A percentile compares a stretch with the other conserved stretches of the same genome.
Conservation (phyloP, 139 green algal genomes). For the Coccomyxa sp. region DNA sequence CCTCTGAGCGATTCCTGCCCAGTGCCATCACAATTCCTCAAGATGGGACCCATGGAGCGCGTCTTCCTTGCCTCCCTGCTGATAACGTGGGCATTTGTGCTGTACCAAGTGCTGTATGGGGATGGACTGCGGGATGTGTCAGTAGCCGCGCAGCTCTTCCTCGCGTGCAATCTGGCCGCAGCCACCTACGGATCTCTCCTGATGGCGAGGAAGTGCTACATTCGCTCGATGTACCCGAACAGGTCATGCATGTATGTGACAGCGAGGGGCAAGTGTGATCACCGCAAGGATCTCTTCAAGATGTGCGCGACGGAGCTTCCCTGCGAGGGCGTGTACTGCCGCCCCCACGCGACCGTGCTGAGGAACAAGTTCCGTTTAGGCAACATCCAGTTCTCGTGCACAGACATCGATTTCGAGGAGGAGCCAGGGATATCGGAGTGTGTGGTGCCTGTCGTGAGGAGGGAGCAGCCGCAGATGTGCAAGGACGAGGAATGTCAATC, state of each 20-base stretch:
- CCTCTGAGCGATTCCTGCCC: neutral
- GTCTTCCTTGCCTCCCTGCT: neutral
- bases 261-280: neutral
- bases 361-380: neutral
- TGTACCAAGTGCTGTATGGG: neutral
- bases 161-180: neutral
- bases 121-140: neutral
- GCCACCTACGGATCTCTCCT: neutral
- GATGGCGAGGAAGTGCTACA: neutral
- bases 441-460: neutral
- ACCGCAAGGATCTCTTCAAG: constrained; percentile 1
- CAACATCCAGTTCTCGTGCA: neutral
- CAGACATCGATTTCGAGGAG: neutral
- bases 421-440: neutral
- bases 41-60: neutral
- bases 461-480: neutral
- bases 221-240: neutral
- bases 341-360: neutral
- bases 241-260: neutral
- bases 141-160: neutral
- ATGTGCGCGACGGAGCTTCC: neutral
- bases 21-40: neutral
- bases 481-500: neutral
- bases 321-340: neutral
- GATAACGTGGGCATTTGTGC: neutral